Percentiles rank a stretch among this genome's conserved stretches.
Conservation (phyloP, 495 filamentous ascomycete genomes). For the Cenococcum geophilum region DNA sequence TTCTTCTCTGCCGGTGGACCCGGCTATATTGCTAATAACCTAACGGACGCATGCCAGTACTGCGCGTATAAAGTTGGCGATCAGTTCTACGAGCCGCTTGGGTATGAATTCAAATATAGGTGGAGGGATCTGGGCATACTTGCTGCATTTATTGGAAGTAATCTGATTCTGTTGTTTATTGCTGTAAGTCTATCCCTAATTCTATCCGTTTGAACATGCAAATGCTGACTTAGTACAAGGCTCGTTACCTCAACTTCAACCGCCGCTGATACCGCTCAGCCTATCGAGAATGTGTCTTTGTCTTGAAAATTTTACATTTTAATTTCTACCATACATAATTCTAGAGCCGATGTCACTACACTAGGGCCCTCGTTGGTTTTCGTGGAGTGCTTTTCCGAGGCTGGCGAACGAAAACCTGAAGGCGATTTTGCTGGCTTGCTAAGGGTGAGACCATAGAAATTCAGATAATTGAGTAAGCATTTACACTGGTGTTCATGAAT, state of each 20-base stretch:
- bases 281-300: not conserved
- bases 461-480: too few relatives aligned
- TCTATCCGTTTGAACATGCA: slow-evolving; percentile 27
- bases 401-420: too few relatives aligned
- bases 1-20: slow-evolving; percentile 59
- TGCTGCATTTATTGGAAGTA: slow-evolving; percentile 64
- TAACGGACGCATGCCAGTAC: slow-evolving; percentile 60
- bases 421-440: too few relatives aligned
- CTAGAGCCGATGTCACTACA: too few relatives aligned
- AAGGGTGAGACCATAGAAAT: too few relatives aligned
- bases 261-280: slow-evolving; percentile 41
- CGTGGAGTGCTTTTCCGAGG: too few relatives aligned
- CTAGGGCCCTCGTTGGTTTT: too few relatives aligned
- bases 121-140: slow-evolving; percentile 82
- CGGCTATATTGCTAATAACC: slow-evolving; percentile 64
- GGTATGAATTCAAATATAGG: slow-evolving; percentile 56
- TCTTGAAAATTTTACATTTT: not conserved
- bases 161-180: slow-evolving; percentile 66
- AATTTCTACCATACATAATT: not conserved
- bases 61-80: slow-evolving; percentile 74
- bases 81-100: slow-evolving; percentile 64
- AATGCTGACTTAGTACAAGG: slow-evolving; percentile 35
- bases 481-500: too few relatives aligned
- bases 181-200: slow-evolving; percentile 46
- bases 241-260: slow-evolving; percentile 62